Evolutionary conservation across 345 rosid genomes (phyloP).

Genomic region (Pseudoturritis turrita): DNA sequence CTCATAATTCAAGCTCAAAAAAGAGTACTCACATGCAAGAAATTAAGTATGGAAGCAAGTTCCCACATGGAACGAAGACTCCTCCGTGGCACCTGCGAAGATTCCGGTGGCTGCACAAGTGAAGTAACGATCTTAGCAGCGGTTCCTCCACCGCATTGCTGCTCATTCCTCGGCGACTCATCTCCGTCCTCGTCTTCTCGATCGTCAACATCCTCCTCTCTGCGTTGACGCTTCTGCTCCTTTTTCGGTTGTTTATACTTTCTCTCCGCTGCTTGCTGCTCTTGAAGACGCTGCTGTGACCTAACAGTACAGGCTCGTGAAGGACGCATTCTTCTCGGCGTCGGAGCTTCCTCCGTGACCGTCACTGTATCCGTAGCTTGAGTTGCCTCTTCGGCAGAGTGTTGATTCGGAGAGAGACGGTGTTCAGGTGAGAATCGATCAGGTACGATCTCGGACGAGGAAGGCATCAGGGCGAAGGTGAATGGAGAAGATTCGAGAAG

Average conservation of each 20-base stretch:
- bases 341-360: neutral
- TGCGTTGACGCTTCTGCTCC: constrained; percentile 58
- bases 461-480: constrained; percentile 31
- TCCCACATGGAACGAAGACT: constrained; percentile 93
- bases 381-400: constrained; percentile 1
- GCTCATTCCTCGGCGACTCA: constrained; percentile 40
- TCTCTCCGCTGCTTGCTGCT: constrained; percentile 55
- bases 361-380: constrained; percentile 2
- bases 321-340: constrained; percentile 66
- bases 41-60: constrained; percentile 84
- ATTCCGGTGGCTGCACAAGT: constrained; percentile 65
- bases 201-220: constrained; percentile 41
- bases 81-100: constrained; percentile 77
- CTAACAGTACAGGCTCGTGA: constrained; percentile 90
- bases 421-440: constrained; percentile 45
- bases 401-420: constrained; percentile 27
- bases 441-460: constrained; percentile 35
- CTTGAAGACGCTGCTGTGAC: constrained; percentile 62
- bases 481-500: neutral
- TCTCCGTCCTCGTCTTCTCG: constrained; percentile 24
- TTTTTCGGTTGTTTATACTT: constrained; percentile 47
- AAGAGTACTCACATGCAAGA: constrained; percentile 70
- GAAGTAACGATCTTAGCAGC: constrained; percentile 57
- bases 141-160: constrained; percentile 46
- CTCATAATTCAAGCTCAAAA: neutral